Percentiles rank a stretch among this genome's conserved stretches.
These are phyloP conservation scores for Brasenia schreberi DNA, from an alignment of 164 flowering plant genomes.

Conservation along the genomic window DNA sequence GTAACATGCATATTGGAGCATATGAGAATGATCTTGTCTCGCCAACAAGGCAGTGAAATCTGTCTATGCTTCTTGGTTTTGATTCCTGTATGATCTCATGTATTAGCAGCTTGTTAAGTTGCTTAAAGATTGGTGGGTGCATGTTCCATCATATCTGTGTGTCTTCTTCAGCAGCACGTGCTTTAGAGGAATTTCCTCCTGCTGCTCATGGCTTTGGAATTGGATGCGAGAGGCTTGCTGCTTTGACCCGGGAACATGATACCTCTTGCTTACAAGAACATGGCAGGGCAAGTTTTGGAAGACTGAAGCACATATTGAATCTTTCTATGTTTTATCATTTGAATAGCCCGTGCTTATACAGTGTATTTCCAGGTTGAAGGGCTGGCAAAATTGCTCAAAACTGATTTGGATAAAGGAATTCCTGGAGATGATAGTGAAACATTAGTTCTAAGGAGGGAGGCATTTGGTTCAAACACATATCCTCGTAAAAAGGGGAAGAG, in stretches of 20 bases:
- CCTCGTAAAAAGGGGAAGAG: slow-evolving; percentile 77
- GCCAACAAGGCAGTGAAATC: too few relatives aligned
- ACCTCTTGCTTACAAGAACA: slow-evolving; percentile 30
- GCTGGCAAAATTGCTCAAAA: slow-evolving; percentile 44
- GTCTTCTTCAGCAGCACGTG: background rate
- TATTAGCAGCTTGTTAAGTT: background rate
- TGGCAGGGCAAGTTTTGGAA: slow-evolving; percentile 58
- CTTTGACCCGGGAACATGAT: slow-evolving; percentile 56
- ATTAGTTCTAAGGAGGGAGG: slow-evolving; percentile 30
- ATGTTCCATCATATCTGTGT: background rate
- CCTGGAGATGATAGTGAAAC: slow-evolving; percentile 61
- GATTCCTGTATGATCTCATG: background rate
- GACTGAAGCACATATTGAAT: background rate
- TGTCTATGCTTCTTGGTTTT: too few relatives aligned
- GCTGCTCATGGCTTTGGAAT: slow-evolving; percentile 41
- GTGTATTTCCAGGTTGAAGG: slow-evolving; percentile 45
- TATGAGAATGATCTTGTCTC: too few relatives aligned
- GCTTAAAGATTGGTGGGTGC: background rate
- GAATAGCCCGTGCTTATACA: background rate
- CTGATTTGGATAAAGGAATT: slow-evolving; percentile 65
- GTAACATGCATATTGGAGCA: too few relatives aligned
- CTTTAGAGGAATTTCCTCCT: background rate
- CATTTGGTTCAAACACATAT: slow-evolving; percentile 84
- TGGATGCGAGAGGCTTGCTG: slow-evolving; percentile 47
- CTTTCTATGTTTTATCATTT: background rate